Evolutionary conservation across 2,329 filamentous ascomycete species (phyloP).

Genomic region (Penicillium sp.): DNA sequence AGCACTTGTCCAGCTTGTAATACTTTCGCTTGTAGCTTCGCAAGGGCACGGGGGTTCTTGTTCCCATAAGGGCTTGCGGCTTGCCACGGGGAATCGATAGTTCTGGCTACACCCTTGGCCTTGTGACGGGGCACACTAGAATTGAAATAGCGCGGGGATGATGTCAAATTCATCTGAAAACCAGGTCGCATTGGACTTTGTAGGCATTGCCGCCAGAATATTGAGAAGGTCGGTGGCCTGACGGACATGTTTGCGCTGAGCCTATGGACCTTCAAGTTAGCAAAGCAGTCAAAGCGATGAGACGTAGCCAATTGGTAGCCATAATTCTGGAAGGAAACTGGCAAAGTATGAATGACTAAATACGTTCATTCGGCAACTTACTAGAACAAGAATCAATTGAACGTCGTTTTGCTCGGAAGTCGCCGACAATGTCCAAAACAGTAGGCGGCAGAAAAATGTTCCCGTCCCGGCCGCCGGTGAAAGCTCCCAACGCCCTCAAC

Average conservation of each 20-base stretch:
- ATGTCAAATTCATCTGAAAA: slow-evolving; percentile 10
- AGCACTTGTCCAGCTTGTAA: slow-evolving; percentile 46
- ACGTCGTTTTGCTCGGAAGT: slow-evolving; percentile 26
- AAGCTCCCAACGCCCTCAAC: slow-evolving; percentile 41
- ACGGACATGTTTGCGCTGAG: slow-evolving; percentile 30
- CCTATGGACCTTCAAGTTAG: slow-evolving; percentile 15
- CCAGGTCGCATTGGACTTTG: slow-evolving; percentile 15
- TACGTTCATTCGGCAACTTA: slow-evolving; percentile 9
- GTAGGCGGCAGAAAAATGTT: slow-evolving; percentile 41
- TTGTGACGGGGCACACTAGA: slow-evolving; percentile 28
- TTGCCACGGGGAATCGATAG: slow-evolving; percentile 10
- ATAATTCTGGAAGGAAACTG: background rate
- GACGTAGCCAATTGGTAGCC: background rate
- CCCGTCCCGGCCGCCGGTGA: slow-evolving; percentile 41
- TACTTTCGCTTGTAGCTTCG: slow-evolving; percentile 53
- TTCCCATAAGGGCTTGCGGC: slow-evolving; percentile 7
- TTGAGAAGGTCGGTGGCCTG: slow-evolving; percentile 27
- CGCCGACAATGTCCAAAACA: slow-evolving; percentile 19
- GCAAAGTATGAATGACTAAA: background rate
- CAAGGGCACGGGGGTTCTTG: slow-evolving; percentile 11
- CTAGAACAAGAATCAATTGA: slow-evolving; percentile 14
- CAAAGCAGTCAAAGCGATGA: background rate
- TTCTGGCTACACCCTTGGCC: slow-evolving; percentile 13
- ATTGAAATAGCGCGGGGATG: slow-evolving; percentile 32
- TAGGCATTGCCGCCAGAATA: slow-evolving; percentile 28